Evolutionary conservation across 139 green algal species (phyloP), one percentile per base, ranked within the genome.

Genomic region (Auxenochlorella protothecoides): DNA sequence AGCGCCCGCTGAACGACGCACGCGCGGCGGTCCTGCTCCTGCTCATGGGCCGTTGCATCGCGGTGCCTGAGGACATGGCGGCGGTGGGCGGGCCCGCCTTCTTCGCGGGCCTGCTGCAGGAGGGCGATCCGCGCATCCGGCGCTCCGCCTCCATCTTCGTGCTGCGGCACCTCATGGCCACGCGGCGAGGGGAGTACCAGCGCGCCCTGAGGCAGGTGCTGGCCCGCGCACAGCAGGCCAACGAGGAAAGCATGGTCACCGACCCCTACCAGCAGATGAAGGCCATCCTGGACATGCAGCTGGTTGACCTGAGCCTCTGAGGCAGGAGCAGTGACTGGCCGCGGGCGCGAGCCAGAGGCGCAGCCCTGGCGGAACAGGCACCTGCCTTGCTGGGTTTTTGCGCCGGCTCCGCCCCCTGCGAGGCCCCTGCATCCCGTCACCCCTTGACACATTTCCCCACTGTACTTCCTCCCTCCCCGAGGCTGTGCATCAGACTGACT

Each of bases 201-300:
- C 69, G 68, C 11, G 80, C 83, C 52, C 59, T 93, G 63, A 75
- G 82, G 4, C 74, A 80, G 61, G 75, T 92, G 68, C 72, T 91
- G 52, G 13, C 72, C 27, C 77, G 83, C 27, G 88, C 87, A 27
- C 86, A 92, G 76, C 68, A 79, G 57, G 72, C 71, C 27, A 82
- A 88, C 64, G 88, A 93, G 63, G 86, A 91, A 67, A 70, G 74
- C 59, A 78, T 93, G 71, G 70, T 93, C 55, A 65, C 76, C 68
- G 90, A 88, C 72, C 85, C 87, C 5, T 89, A 87, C 70, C 70
- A 89, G 55, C 85, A 92, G 57, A 65, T 89, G 5, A 59, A 57
- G 55, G 70, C 76, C 10, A 84, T 89, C 74, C 66, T 87, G 57
- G 77, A 81, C 16, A 70, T 62, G 57, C 57, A 62, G 57, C 57